Conservation (phyloP, 2,329 filamentous ascomycete species). For the Colletotrichum sp. region DNA sequence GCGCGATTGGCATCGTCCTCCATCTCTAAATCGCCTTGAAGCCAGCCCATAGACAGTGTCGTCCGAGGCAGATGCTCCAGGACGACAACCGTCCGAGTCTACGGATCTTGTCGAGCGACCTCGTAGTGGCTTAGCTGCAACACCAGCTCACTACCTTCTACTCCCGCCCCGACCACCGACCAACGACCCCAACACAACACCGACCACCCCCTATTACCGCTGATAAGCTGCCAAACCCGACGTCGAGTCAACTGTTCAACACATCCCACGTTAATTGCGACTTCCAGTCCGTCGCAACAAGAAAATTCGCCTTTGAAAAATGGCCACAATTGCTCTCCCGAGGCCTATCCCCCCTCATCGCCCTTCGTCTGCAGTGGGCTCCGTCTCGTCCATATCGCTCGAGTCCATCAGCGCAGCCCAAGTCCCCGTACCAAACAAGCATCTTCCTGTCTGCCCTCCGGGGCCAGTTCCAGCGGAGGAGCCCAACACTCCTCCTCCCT, state of each 20-base stretch:
- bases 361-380: slow-evolving; percentile 41
- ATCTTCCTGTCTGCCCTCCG: slow-evolving; percentile 87
- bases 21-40: not conserved
- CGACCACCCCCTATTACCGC: not conserved
- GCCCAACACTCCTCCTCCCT: slow-evolving; percentile 68
- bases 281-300: not conserved
- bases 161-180: not conserved
- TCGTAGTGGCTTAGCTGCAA: not conserved
- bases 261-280: not conserved
- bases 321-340: slow-evolving; percentile 62
- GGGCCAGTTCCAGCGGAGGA: slow-evolving; percentile 66
- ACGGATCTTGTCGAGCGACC: not conserved
- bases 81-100: not conserved
- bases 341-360: slow-evolving; percentile 52
- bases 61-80: not conserved
- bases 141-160: not conserved
- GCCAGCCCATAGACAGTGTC: not conserved
- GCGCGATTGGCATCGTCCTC: not conserved
- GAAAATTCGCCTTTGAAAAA: not conserved
- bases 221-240: not conserved
- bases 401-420: slow-evolving; percentile 39
- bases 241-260: not conserved
- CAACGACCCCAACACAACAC: not conserved
- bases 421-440: slow-evolving; percentile 77
- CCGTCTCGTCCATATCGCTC: slow-evolving; percentile 35